Evolutionary conservation across 805 yeast species (phyloP).

Genomic region (Candida rishiriensis): DNA sequence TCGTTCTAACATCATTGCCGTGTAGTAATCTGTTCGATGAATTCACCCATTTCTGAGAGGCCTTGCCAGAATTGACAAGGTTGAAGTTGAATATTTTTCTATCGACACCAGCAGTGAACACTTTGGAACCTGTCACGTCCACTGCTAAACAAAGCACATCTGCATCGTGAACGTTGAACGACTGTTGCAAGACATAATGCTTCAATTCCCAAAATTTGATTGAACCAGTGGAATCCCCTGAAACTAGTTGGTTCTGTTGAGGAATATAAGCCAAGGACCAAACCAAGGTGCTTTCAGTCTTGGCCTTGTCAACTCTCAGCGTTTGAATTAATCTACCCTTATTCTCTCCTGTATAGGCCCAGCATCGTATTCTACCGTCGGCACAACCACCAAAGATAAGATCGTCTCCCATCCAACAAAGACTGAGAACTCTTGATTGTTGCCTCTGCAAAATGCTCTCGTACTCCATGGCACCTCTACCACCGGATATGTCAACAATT

Average conservation of each 20-base stretch:
- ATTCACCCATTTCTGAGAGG: slow-evolving; percentile 62
- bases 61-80: slow-evolving; percentile 37
- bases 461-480: slow-evolving; percentile 77
- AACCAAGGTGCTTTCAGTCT: slow-evolving; percentile 80
- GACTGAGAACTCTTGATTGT: slow-evolving; percentile 71
- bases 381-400: slow-evolving; percentile 89
- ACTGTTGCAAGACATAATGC: slow-evolving; percentile 71
- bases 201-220: slow-evolving; percentile 89
- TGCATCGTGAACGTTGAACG: slow-evolving; percentile 82
- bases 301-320: slow-evolving; percentile 88
- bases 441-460: slow-evolving; percentile 75
- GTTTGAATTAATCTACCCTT: slow-evolving; percentile 73
- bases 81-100: slow-evolving; percentile 78
- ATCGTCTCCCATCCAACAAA: slow-evolving; percentile 69
- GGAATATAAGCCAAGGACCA: slow-evolving; percentile 78
- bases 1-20: slow-evolving; percentile 78
- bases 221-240: slow-evolving; percentile 95
- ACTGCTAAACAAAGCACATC: slow-evolving; percentile 75
- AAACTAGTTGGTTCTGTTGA: slow-evolving; percentile 67
- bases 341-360: slow-evolving; percentile 46
- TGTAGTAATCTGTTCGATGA: slow-evolving; percentile 75
- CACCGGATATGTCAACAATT: slow-evolving; percentile 78
- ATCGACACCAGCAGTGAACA: slow-evolving; percentile 92
- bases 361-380: slow-evolving; percentile 84
- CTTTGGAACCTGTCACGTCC: slow-evolving; percentile 53